Evolutionary conservation across 495 filamentous ascomycete species (phyloP), one percentile per base, ranked within the genome.

Genomic region (Chaetomium fimeti): DNA sequence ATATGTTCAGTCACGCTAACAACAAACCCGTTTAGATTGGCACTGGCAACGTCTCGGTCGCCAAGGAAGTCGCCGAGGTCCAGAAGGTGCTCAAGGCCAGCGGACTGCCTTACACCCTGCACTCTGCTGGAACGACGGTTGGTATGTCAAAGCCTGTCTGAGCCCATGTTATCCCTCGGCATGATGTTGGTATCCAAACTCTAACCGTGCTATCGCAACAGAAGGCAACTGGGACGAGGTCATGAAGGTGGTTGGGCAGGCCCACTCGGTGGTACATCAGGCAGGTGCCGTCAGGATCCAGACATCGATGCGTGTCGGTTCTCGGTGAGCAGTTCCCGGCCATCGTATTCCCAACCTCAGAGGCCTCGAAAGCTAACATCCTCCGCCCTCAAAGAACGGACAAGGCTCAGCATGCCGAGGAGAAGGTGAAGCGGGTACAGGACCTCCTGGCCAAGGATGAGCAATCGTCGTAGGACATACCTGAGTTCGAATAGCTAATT

Each of bases 221-320:
- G 93, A 98, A 76, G 93, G 94, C 18, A 82, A 88, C 28, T 98
- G 93, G 93, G 91, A 95, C 66, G 83, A 89, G 48, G 92, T 96
- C 38, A 92, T 94, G 84, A 82, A 78, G 61, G 83, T 95, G 18
- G 92, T 98, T 74, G 94, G 94, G 7, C 91, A 96, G 76, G 91
- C 91, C 18, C 94, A 98, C 78, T 84, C 82, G 5, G 77, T 94
- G 49, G 83, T 98, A 32, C 94, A 98, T 72, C 78, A 88, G 67
- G 87, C 86, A 57, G 94, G 93, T 29, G 84, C 92, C 56, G 81
- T 91, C 60, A 76, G 94, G 27, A 88, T 97, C 32, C 94, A 98
- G 78, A 89, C 85, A 47, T 91, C 94, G 75, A 96, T 98, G 75
- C 82, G 93, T 3, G 85, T 89, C 53, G 94, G 94, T 7, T 89